Evolutionary conservation across 108 stramenopile genomes (phyloP), one percentile per base, ranked within the genome.

Genomic region (Stephanodiscus minutulus): DNA sequence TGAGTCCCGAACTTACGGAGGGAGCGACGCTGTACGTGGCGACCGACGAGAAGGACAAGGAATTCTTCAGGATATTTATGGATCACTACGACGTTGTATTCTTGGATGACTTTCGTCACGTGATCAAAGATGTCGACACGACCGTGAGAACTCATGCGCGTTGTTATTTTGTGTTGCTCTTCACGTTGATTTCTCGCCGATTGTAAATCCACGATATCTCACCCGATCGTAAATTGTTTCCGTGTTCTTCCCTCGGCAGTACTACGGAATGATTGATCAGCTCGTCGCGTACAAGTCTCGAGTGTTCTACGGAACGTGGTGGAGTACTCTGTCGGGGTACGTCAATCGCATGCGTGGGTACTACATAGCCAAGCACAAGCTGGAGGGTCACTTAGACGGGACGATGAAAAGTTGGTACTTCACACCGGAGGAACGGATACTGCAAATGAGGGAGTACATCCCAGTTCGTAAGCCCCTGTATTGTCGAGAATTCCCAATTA

Each of bases 121-220:
- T 85, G 4, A 56, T 96, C 35, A 65, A 77, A 35, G 87, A 81
- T 50, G 55, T 92, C 28, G 90, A 96, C 69, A 87, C 87, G 17
- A 92, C 92, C 64, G 55, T 56, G 27, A 56, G 55, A 24, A 15
- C 43, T 0, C 1, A 33, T n/a, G 54, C 54, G 12, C 24, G 20
- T 56, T 6, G 24, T 25, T 28, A 7, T 0, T 11, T 56, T 29
- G 9, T 20, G 6, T 13, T 7, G 6, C 31, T 15, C 13, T 0
- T 31, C 22, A 28, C 27, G 5, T 56, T 7, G 5, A 6, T 55
- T 1, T 56, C 50, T 52, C 50, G 20, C 22, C n/a, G 50, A 33
- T 33, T 4, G 31, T 5, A 5, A 33, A 33, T n/a, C n/a, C n/a
- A n/a, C 39, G 7, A 39, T 39, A 39, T 39, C 39, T 9, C 8